Evolutionary conservation across 2,329 filamentous ascomycete species (phyloP), one percentile per base, ranked within the genome.

Genomic region (Zymoseptoria tritici): DNA sequence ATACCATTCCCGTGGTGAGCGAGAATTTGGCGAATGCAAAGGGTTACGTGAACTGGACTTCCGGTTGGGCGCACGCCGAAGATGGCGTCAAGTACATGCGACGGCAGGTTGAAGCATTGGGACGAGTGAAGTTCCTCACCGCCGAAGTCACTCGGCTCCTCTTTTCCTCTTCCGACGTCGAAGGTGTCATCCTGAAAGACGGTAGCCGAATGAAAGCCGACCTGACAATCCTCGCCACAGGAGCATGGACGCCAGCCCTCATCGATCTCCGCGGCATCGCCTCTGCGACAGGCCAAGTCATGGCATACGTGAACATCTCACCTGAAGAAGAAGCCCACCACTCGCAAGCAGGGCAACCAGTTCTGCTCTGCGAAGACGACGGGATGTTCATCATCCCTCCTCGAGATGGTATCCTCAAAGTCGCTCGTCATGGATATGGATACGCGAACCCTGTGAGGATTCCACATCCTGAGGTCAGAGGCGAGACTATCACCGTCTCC

Each of bases 31-130:
- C 80, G 29, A 89, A 85, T 13, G 81, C 80, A 63, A 85, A 80
- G 64, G 90, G 87, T 21, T 95, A 92, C 73, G 75, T 89, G 57
- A 95, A 96, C 72, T 80, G 80, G 57, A 79, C 81, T 26, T 88
- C 86, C 49, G 91, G 91, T 5, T 96, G 91, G 91, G 90, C 88
- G 2, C 83, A 96, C 71, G 90, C 90, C 0, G 86, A 86, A 62
- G 82, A 80, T 52, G 83, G 81, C 13, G 89, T 93, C 85, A 73
- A 78, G 52, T 89, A 83, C 80, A 72, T 89, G 16, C 80, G 83
- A 59, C 70, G 77, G 51, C 72, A 78, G 51, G 75, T 79, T 57
- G 78, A 80, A 46, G 78, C 76, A 8, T 81, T 82, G 7, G 78
- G 80, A 9, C 79, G 85, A 4, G 75, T 83, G 8, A 72, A 75